Evolutionary conservation across 352 stramenopile genomes (phyloP), one percentile per base, ranked within the genome.

Genomic region (Phytophthora syringae): DNA sequence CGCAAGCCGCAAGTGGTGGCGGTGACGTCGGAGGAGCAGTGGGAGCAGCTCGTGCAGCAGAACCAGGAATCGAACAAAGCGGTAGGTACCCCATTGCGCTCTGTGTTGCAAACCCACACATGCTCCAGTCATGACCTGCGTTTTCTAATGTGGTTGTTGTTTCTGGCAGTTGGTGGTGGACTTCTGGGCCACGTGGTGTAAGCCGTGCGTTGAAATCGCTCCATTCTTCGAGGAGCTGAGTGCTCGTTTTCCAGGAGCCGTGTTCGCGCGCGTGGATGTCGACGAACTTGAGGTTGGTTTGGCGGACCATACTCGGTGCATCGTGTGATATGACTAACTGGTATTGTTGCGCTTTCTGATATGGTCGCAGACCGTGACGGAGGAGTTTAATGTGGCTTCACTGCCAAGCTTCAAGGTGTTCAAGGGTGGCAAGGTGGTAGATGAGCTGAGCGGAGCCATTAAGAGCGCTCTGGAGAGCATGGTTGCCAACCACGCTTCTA

Each of bases 381-480:
- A 80, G 43, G 60, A 70, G 32, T 91, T 79, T 58, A 82, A 84
- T 6, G 88, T 98, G 45, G 77, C 72, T 27, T 81, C 85, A 28
- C 94, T 98, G 85, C 95, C 94, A 11, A 98, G 91, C 21, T 98
- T 98, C 72, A 93, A 98, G 64, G 85, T 98, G 49, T 98, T 89
- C 74, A 97, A 97, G 72, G 63, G 77, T 25, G 91, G 92, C 49
- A 81, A 80, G n/a, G 94, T 90, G 54, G 86, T 98, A 4, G 86
- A 97, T 36, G 80, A 97, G 74, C 67, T 98, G 18, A 80, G 67
- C 18, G 93, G 88, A 45, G 90, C 90, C 36, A 91, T 92, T 57
- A 71, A 76, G 52, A 83, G 61, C 40, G 80, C 77, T 24, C 68
- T 92, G 10, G 74, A 84, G 59, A 80, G 65, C 63, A 81, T 89